phyloP scores from a whole-genome alignment of 176 grass and related monocot species.

The Musa acuminata region DNA sequence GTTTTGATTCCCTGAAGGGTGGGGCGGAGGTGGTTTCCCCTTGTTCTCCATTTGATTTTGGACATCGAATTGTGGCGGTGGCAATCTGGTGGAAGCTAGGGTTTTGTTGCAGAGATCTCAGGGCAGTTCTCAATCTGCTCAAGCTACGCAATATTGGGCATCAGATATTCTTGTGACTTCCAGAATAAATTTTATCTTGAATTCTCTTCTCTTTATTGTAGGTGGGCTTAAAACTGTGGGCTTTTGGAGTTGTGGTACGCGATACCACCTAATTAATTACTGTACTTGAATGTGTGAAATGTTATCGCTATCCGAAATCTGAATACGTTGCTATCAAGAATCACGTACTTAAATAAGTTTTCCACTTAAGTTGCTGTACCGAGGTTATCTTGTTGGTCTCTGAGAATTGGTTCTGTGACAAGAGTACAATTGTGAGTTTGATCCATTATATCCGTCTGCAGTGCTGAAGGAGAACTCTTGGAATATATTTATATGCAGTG shows the following conservation, averaged over 20 bases:
- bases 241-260: background rate
- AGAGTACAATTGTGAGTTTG: background rate
- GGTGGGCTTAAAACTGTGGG: background rate
- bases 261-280: background rate
- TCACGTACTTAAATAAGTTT: no score
- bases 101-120: background rate
- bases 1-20: background rate
- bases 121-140: background rate
- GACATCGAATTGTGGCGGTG: background rate
- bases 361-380: background rate
- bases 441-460: background rate
- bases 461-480: background rate
- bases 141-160: background rate
- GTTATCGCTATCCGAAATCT: background rate
- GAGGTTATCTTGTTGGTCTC: background rate
- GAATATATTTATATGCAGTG: conserved; percentile 27
- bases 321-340: background rate
- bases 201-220: background rate
- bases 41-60: background rate
- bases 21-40: background rate
- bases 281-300: background rate
- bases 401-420: background rate
- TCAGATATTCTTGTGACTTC: background rate
- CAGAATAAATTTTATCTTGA: background rate
- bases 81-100: conserved; percentile 5